Percentiles rank a stretch among this genome's conserved stretches.
Evolutionary conservation across 1,139 yeast species (phyloP).

Genomic region (Kodamaea anthophila): DNA sequence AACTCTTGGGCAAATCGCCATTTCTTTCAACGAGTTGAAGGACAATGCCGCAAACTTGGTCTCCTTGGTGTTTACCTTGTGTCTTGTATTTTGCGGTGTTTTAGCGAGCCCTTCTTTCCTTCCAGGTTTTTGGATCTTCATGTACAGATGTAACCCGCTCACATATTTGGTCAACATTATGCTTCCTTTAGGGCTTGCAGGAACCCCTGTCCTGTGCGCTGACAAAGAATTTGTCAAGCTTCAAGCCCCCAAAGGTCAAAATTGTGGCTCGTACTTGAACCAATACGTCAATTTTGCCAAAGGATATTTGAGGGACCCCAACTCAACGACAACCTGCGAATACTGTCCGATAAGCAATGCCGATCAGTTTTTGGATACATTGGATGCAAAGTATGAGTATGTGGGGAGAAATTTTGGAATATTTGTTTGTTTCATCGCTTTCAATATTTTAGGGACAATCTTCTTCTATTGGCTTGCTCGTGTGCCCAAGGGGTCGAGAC

Average conservation of each 20-base stretch:
- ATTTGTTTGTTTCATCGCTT: conserved; percentile 25
- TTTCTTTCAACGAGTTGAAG: conserved; percentile 57
- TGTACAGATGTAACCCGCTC: conserved; percentile 61
- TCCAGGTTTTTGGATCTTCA: conserved; percentile 48
- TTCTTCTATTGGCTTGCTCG: conserved; percentile 23
- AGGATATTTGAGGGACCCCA: conserved; percentile 41
- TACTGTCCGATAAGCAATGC: conserved; percentile 49
- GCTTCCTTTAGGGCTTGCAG: conserved; percentile 48
- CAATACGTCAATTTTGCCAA: conserved; percentile 43
- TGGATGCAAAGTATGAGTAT: conserved; percentile 36
- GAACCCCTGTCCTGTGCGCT: conserved; percentile 43
- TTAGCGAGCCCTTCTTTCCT: conserved; percentile 54
- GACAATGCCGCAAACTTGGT: conserved; percentile 72
- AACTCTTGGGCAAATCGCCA: conserved; percentile 59
- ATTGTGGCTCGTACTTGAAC: conserved; percentile 51
- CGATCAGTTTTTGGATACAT: conserved; percentile 40
- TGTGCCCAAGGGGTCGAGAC: conserved; percentile 27
- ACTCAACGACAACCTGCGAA: conserved; percentile 41
- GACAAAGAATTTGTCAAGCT: conserved; percentile 39
- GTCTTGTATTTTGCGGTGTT: conserved; percentile 79
- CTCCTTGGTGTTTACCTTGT: conserved; percentile 59
- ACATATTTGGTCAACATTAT: conserved; percentile 54
- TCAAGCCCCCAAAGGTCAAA: conserved; percentile 42
- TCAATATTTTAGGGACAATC: conserved; percentile 17
- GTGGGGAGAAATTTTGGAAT: conserved; percentile 71